Evolutionary conservation across 2,329 filamentous ascomycete species (phyloP), one percentile per base, ranked within the genome.

Genomic region (Curvularia sp.): DNA sequence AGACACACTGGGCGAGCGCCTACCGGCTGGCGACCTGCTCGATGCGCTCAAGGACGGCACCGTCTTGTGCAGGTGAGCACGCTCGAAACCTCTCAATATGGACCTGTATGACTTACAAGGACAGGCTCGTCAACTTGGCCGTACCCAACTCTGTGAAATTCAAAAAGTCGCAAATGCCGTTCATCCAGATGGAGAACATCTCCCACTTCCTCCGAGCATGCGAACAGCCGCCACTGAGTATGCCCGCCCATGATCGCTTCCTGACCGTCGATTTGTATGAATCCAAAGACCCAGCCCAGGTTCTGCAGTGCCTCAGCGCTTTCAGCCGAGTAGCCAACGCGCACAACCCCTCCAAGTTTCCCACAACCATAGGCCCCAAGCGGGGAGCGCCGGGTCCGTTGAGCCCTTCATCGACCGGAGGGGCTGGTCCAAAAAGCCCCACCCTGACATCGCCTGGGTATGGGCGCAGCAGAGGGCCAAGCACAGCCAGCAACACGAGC

Each of bases 181-280:
- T 99, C 75, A 94, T 98, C 41, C 95, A 99, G 79, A 98, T 98
- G 93, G 95, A 99, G 78, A 99, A 99, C 76, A 97, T 99, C 73
- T 96, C 93, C 4, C 92, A 96, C 74, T 99, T 97, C 79, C 87
- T 99, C 53, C 88, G 87, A 72, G 93, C 92, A 60, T 96, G 93
- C 81, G 91, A 97, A 78, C 82, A 86, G 50, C 87, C 91, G 26
- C 95, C 95, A 0, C 82, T 99, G 52, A 93, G 89, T 77, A 87
- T 99, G 59, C 93, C 92, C 57, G 89, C 93, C 46, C 95, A 99
- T 81, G 95, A 99, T 78, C 88, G 93, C 66, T 99, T 99, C 80
- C 87, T 98, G 61, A 99, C 95, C 5, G 94, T 99, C 75, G 95
- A 99, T 79, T 84, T 99, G 48, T 99, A 90, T 82, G 95, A 99